Evolutionary conservation across 345 rosid genomes (phyloP), one percentile per base, ranked within the genome.

Genomic region (Euclidium syriacum): DNA sequence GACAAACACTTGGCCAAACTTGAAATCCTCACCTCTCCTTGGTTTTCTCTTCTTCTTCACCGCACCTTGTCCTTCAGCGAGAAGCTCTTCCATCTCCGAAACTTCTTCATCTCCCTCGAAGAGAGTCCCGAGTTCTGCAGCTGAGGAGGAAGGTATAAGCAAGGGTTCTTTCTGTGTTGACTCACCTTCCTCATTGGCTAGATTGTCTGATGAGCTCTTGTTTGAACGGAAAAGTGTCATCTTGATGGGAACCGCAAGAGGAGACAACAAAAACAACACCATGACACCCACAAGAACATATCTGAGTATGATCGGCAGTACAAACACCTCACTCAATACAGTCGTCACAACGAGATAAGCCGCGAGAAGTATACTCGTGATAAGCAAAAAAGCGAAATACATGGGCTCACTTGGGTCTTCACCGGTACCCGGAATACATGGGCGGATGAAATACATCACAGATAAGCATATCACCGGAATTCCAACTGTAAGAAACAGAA

Each of bases 211-310:
- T 47, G 88, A 76, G 20, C 58, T 83, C 80, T 61, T 81, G 36
- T 58, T 77, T 16, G 77, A 65, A 44, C 90, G 96, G 66, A 82
- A 84, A 51, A 95, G 75, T 8, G 99, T 90, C 99, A 95, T 90
- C 80, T 88, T 95, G 75, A 90, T 27, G 16, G 99, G 99, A 72
- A 90, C 74, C 16, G 79, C 97, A 40, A 95, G 92, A 64, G 97
- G 97, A 20, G 97, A 65, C 68, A 79, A 17, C 79, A 90, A 36
- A 46, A 90, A 17, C 10, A 84, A 25, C 22, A 84, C 80, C 90
- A 83, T 83, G 30, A 85, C 22, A 22, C 78, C 87, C 30, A 95
- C 65, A 49, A 90, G 70, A 18, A 52, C 34, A 62, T 83, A 90
- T 14, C 80, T 68, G 63, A 85, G 73, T 29, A 64, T 29, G 22